phyloP scores from a whole-genome alignment of 176 grass and related monocot species.

The Musa itinerans region DNA sequence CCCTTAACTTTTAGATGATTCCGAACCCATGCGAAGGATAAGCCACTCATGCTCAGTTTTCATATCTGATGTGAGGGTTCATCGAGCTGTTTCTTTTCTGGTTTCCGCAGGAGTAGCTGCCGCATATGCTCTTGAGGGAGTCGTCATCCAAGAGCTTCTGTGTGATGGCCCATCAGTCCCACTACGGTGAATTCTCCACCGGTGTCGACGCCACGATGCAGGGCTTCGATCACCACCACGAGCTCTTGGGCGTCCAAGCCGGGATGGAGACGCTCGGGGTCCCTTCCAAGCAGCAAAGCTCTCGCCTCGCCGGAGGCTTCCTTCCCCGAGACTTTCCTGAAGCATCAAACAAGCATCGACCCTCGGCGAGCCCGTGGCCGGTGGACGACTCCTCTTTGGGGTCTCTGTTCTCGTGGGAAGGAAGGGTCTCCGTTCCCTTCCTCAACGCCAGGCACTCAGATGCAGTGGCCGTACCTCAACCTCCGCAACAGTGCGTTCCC shows the following conservation, averaged over 20 bases:
- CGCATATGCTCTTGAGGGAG: not conserved
- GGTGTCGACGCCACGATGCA: not conserved
- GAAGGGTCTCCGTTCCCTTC: conserved; percentile 5
- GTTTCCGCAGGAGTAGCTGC: not conserved
- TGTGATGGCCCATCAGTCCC: conserved; percentile 9
- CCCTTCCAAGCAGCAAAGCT: conserved; percentile 10
- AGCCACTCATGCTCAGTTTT: too few relatives aligned
- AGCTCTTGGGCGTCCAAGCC: not conserved
- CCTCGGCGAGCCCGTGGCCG: not conserved
- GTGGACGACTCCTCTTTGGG: not conserved
- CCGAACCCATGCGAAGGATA: too few relatives aligned
- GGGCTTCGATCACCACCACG: not conserved
- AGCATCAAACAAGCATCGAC: not conserved
- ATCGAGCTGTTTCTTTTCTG: not conserved
- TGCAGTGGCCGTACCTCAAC: not conserved
- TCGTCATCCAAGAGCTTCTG: not conserved
- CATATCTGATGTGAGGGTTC: not conserved
- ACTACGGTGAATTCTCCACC: not conserved
- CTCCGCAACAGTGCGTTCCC: not conserved
- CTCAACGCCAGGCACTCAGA: not conserved
- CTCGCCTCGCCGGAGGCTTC: not conserved
- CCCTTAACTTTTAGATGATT: not conserved
- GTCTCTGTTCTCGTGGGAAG: not conserved
- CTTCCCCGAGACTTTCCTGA: not conserved
- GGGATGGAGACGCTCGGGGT: conserved; percentile 1